Base-by-base conservation (phyloP, 805 yeast genomes). In the Nakazawaea wyomingensis region DNA sequence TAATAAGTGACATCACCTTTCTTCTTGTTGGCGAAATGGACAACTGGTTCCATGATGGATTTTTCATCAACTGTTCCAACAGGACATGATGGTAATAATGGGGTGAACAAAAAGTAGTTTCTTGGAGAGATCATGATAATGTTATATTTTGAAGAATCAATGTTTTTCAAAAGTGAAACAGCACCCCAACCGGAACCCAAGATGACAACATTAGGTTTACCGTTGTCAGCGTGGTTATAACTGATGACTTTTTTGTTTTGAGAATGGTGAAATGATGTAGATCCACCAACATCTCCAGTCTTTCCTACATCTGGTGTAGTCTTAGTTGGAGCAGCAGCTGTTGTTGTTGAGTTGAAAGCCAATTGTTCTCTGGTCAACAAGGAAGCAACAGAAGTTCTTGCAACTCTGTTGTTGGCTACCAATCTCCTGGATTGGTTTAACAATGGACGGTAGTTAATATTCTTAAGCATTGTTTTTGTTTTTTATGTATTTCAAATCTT, bases 111-210 rank as follows among this genome's bases (percentile, higher is more conserved):
- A 56, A 74, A 74, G 61, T 73, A 74, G 64, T 73, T 73, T 61
- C 79, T 65, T 44, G 79, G 79, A 19, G 77, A 71, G 30, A 74
- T 75, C 44, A 74, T 64, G 33, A 73, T 76, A 30, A 74, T 78
- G 49, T 74, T 74, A 55, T 74, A 74, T 56, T 71, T 65, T 32
- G 76, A 57, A 43, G 79, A 73, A 55, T 74, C 79, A 55, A 74
- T 65, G 54, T 72, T 69, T 57, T 73, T 73, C 59, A 74, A 63
- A 47, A 73, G 62, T 17, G 78, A 69, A 41, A 74, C 68, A 21
- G 76, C 71, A 37, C 76, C 79, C 79, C 79, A 74, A 36, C 79
- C 79, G n/a, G 78, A 66, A 43, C 79, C 79, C 52, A 74, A 67
- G 44, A 74, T 66, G 35, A 70, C 74, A 57, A 43, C 42, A 28